phyloP scores from a whole-genome alignment of 2,329 filamentous ascomycete species.

The Ophiostoma perfectum region DNA sequence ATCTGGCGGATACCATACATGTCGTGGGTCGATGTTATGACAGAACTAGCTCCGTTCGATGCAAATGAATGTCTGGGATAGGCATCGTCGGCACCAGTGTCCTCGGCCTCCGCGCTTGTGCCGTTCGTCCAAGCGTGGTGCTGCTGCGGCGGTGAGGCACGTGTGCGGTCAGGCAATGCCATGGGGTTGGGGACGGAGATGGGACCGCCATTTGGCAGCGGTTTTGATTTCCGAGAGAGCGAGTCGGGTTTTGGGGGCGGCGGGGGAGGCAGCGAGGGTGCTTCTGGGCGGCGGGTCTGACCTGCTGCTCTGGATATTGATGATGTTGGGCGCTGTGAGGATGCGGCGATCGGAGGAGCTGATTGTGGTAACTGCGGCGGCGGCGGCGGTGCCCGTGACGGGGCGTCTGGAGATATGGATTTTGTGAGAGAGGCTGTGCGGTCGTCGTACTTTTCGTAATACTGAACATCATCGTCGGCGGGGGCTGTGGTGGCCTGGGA shows the following conservation, averaged over 20 bases:
- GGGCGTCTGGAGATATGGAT: conserved; percentile 15
- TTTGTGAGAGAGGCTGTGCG: conserved; percentile 16
- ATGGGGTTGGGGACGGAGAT: conserved; percentile 24
- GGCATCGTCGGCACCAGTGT: conserved; percentile 22
- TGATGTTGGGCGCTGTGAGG: background rate
- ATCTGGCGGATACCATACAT: conserved; percentile 31
- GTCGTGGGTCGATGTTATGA: conserved; percentile 34
- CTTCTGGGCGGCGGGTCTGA: conserved; percentile 14
- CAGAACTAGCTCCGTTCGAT: conserved; percentile 32
- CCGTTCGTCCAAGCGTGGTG: conserved; percentile 12
- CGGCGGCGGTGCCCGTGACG: conserved; percentile 11
- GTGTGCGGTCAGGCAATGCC: conserved; percentile 20
- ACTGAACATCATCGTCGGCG: conserved; percentile 16
- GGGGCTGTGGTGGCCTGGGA: conserved; percentile 24
- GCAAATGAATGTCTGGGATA: conserved; percentile 35
- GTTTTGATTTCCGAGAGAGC: conserved; percentile 14
- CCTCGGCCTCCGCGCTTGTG: conserved; percentile 16
- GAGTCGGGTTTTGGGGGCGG: conserved; percentile 20
- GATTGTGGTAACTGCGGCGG: conserved; percentile 14
- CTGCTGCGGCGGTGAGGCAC: background rate
- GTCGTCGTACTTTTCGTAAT: background rate
- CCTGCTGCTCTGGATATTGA: background rate
- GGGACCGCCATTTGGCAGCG: conserved; percentile 19
- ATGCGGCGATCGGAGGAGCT: background rate
- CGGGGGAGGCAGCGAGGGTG: conserved; percentile 20